Conservation (phyloP, 2,329 filamentous ascomycete genomes). For the Curvularia verruculosa region DNA sequence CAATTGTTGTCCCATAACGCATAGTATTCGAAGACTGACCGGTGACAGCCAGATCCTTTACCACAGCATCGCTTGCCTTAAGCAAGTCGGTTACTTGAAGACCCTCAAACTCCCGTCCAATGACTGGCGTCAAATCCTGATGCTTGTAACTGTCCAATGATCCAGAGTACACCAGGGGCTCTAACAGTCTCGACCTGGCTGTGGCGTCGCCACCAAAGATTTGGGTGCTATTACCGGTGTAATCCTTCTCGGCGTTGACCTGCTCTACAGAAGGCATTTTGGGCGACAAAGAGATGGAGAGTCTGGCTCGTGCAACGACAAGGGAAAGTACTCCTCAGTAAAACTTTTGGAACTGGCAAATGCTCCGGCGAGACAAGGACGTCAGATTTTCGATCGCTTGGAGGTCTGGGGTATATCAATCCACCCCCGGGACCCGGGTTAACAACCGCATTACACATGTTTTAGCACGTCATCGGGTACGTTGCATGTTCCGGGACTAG, state of each 20-base stretch:
- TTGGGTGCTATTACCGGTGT: slow-evolving; percentile 3
- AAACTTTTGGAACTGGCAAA: background rate
- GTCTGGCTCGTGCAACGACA: background rate
- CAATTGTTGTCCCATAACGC: background rate
- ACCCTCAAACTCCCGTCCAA: slow-evolving; percentile 57
- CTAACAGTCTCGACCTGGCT: slow-evolving; percentile 29
- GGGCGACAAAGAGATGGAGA: background rate
- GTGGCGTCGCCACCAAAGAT: slow-evolving; percentile 30
- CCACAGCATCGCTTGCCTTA: slow-evolving; percentile 45
- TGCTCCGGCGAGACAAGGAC: background rate
- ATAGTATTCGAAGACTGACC: slow-evolving; percentile 51
- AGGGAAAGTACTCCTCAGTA: background rate
- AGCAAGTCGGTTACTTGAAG: slow-evolving; percentile 39
- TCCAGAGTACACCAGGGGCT: slow-evolving; percentile 34
- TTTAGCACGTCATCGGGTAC: slow-evolving; percentile 15
- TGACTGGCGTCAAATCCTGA: slow-evolving; percentile 57
- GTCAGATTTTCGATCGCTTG: background rate
- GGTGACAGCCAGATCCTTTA: slow-evolving; percentile 60
- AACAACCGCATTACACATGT: background rate
- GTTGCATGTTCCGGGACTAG: slow-evolving; percentile 13
- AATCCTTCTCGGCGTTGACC: slow-evolving; percentile 9
- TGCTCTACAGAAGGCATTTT: slow-evolving; percentile 35
- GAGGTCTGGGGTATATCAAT: slow-evolving; percentile 9
- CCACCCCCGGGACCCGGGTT: background rate
- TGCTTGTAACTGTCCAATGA: slow-evolving; percentile 31